Percentiles rank a stretch among this genome's conserved stretches.
Conservation (phyloP, 129 eudicot genomes). For the Lactuca saligna region DNA sequence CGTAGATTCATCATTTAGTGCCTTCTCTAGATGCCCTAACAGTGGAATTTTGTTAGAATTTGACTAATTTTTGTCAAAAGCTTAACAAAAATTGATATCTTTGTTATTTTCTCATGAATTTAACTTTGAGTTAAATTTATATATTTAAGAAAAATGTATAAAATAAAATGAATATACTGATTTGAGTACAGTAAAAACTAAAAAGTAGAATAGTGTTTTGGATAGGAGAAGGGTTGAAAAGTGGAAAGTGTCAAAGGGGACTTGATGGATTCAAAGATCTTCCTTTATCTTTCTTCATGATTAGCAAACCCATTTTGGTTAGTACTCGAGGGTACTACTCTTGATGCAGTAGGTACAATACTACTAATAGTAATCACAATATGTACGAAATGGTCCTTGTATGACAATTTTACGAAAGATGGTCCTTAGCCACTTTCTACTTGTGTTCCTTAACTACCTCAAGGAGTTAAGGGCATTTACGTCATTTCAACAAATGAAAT, state of each 20-base stretch:
- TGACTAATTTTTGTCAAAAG: too few relatives aligned
- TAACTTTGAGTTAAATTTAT: neutral
- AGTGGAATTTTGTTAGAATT: too few relatives aligned
- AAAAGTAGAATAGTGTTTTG: neutral
- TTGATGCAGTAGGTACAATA: constrained; percentile 22
- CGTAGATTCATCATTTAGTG: too few relatives aligned
- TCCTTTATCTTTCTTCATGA: constrained; percentile 22
- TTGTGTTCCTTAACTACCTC: neutral
- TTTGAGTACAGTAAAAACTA: neutral
- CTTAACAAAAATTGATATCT: too few relatives aligned
- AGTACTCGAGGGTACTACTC: constrained; percentile 18
- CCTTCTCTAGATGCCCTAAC: too few relatives aligned
- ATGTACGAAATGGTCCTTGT: constrained; percentile 7
- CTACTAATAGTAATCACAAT: constrained; percentile 10
- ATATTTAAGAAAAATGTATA: too few relatives aligned
- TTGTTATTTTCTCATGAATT: too few relatives aligned
- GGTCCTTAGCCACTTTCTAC: neutral
- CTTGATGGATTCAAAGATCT: constrained; percentile 30
- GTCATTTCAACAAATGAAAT: neutral
- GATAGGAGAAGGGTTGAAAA: constrained; percentile 1
- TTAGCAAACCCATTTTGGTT: constrained; percentile 19
- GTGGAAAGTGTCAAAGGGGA: constrained; percentile 23
- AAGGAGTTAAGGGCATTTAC: neutral
- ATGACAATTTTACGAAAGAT: neutral
- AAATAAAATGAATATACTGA: neutral